These are phyloP conservation scores for Corchorus capsularis DNA, from an alignment of 345 rosid genomes.

Conservation along the genomic window DNA sequence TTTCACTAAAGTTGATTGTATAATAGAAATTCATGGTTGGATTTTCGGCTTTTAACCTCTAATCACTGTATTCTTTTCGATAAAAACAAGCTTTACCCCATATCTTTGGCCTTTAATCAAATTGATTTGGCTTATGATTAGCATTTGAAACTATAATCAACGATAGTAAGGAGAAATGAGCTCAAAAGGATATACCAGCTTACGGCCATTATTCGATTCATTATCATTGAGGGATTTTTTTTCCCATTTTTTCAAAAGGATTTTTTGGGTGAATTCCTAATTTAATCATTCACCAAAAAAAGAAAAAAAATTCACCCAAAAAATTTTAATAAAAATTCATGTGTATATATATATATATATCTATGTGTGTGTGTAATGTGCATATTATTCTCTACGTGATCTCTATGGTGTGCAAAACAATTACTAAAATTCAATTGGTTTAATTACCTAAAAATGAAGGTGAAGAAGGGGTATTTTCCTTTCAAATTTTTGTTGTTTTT, in stretches of 20 bases:
- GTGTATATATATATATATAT: no score
- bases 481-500: no score
- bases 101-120: neutral
- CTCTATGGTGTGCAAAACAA: no score
- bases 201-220: neutral
- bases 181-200: neutral
- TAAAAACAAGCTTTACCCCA: neutral
- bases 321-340: no score
- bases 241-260: neutral
- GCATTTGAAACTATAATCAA: neutral
- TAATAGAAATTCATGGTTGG: neutral
- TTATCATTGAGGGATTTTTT: neutral
- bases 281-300: no score
- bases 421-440: no score
- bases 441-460: no score
- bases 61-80: neutral
- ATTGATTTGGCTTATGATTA: slow-evolving; percentile 2
- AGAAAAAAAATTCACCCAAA: no score
- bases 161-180: neutral
- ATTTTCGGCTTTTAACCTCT: neutral
- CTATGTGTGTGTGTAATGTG: no score
- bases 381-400: no score
- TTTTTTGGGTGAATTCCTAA: neutral
- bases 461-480: no score
- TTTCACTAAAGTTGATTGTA: neutral